These are phyloP conservation scores for Pestalotiopsis sp. DNA, from an alignment of 2,329 filamentous ascomycete genomes.

Conservation along the genomic window DNA sequence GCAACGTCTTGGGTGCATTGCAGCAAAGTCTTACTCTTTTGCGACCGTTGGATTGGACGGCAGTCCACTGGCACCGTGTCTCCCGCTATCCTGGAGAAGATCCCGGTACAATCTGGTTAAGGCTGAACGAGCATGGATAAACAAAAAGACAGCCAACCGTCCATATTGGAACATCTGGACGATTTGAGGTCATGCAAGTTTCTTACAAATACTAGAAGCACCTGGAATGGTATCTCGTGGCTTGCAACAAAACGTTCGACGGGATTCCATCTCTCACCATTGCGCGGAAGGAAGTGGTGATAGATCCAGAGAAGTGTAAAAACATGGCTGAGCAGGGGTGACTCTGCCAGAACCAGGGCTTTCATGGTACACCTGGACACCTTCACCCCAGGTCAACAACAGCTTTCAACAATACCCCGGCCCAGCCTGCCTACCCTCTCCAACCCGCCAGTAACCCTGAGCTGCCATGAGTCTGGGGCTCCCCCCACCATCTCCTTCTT, in stretches of 20 bases:
- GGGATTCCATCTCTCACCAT: neutral
- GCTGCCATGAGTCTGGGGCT: neutral
- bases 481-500: neutral
- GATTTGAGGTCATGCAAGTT: too few relatives aligned
- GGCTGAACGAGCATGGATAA: too few relatives aligned
- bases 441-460: neutral
- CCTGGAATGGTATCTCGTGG: too few relatives aligned
- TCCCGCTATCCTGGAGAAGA: neutral
- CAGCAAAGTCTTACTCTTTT: neutral
- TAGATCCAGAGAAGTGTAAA: constrained; percentile 3
- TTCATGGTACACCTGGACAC: too few relatives aligned
- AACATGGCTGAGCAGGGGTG: neutral
- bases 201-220: too few relatives aligned
- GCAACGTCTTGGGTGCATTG: neutral
- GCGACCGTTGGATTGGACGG: neutral
- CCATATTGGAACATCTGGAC: too few relatives aligned
- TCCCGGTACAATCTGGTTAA: neutral
- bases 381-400: too few relatives aligned
- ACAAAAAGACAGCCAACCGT: too few relatives aligned
- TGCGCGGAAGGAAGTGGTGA: neutral
- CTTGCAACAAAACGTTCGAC: too few relatives aligned
- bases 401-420: neutral
- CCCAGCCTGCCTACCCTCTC: neutral
- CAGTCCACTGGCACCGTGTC: neutral
- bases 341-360: too few relatives aligned